Conservation (phyloP, 768 basidiomycete species). For the Strobilomyces echinocephalus region DNA sequence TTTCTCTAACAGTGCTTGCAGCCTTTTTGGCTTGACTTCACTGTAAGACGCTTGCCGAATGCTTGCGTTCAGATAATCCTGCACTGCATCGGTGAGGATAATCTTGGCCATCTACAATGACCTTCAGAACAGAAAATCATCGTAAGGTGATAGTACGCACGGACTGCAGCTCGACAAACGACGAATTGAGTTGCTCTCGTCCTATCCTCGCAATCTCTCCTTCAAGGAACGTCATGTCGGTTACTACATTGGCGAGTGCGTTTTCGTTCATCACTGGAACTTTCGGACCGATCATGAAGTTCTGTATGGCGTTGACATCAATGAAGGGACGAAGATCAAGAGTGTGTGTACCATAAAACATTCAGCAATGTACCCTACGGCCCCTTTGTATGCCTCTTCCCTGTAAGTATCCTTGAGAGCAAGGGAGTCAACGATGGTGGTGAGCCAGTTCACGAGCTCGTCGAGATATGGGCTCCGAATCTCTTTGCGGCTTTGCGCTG, state of each 20-base stretch:
- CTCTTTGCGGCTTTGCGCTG: slow-evolving; percentile 61
- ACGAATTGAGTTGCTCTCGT: slow-evolving; percentile 60
- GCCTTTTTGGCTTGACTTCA: slow-evolving; percentile 62
- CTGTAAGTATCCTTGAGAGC: slow-evolving; percentile 81
- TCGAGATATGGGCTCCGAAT: slow-evolving; percentile 92
- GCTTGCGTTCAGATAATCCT: slow-evolving; percentile 72
- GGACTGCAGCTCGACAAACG: slow-evolving; percentile 74
- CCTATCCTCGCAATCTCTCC: slow-evolving; percentile 78
- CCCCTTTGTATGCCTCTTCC: slow-evolving; percentile 84
- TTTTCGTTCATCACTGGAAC: slow-evolving; percentile 82
- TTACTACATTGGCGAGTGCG: slow-evolving; percentile 77
- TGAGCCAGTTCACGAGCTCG: slow-evolving; percentile 94
- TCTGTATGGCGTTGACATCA: slow-evolving; percentile 38
- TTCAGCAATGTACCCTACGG: slow-evolving; percentile 82
- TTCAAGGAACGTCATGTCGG: slow-evolving; percentile 86
- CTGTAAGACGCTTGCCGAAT: slow-evolving; percentile 64
- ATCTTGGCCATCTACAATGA: slow-evolving; percentile 60
- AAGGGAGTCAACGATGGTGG: slow-evolving; percentile 89
- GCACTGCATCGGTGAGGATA: slow-evolving; percentile 65
- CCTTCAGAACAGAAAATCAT: slow-evolving; percentile 2
- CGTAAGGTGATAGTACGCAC: slow-evolving; percentile 40
- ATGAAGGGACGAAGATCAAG: background rate
- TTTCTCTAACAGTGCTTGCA: slow-evolving; percentile 76
- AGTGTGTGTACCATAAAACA: slow-evolving; percentile 71
- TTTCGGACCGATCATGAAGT: slow-evolving; percentile 72